Percentiles rank a stretch among this genome's conserved stretches.
phyloP scores from a whole-genome alignment of 768 basidiomycete species.

The Lactarius sanguifluus region DNA sequence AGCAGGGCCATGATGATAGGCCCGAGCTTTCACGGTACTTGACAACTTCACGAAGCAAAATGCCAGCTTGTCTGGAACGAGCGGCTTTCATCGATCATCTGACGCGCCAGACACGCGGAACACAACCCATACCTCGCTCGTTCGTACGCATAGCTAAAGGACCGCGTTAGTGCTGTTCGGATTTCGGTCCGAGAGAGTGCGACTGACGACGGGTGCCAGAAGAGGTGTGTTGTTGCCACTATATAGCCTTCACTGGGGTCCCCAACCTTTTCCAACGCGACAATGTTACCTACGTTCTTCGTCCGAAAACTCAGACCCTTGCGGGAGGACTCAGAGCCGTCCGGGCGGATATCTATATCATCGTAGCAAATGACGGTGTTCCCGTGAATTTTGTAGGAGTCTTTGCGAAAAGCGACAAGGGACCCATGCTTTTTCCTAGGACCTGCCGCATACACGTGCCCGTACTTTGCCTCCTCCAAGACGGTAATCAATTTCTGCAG shows the following conservation, averaged over 20 bases:
- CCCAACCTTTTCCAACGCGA: conserved; percentile 55
- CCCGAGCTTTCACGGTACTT: conserved; percentile 51
- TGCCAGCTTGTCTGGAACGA: conserved; percentile 63
- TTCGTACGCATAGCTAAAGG: conserved; percentile 73
- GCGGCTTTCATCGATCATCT: not conserved
- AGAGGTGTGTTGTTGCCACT: conserved; percentile 87
- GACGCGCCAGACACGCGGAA: not conserved
- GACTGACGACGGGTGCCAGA: conserved; percentile 88
- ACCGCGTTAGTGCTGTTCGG: not conserved
- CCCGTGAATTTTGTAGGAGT: conserved; percentile 47
- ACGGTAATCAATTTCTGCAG: conserved; percentile 69
- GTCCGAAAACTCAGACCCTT: conserved; percentile 66
- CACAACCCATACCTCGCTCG: conserved; percentile 55
- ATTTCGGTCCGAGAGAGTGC: conserved; percentile 1
- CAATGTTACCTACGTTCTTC: conserved; percentile 76
- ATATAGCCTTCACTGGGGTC: conserved; percentile 56
- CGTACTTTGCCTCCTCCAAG: conserved; percentile 64
- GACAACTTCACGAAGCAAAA: conserved; percentile 65
- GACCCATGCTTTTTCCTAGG: conserved; percentile 82
- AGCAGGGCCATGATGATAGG: conserved; percentile 65
- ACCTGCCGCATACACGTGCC: conserved; percentile 64
- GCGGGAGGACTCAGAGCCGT: conserved; percentile 39
- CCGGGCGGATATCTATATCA: conserved; percentile 49
- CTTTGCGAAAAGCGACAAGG: conserved; percentile 69
- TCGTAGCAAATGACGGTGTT: conserved; percentile 67